These are phyloP conservation scores for Phyllosticta citribraziliensis DNA, from an alignment of 2,329 filamentous ascomycete species.

Conservation along the genomic window DNA sequence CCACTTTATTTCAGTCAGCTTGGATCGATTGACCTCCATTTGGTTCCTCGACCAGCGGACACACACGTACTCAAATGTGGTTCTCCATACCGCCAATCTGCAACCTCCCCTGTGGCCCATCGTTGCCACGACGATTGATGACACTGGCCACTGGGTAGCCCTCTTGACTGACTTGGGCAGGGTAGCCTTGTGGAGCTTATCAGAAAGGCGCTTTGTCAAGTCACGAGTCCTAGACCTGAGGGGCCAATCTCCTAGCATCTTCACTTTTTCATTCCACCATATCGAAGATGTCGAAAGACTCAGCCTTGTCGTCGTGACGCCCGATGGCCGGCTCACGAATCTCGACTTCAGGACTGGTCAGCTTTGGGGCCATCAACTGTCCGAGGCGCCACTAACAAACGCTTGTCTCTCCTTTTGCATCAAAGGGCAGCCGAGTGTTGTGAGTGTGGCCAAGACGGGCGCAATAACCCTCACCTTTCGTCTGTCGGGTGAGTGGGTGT, in stretches of 20 bases:
- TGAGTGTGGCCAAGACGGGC: constrained; percentile 25
- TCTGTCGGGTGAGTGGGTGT: constrained; percentile 18
- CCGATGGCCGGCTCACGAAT: constrained; percentile 55
- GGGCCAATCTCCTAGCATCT: constrained; percentile 50
- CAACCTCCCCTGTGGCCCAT: constrained; percentile 36
- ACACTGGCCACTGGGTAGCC: constrained; percentile 55
- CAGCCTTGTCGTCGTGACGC: constrained; percentile 51
- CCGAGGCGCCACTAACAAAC: constrained; percentile 18
- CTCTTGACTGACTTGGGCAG: constrained; percentile 50
- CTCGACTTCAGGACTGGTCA: constrained; percentile 39
- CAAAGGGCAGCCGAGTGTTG: constrained; percentile 21
- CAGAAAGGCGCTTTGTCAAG: constrained; percentile 47
- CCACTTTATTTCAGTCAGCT: constrained; percentile 56
- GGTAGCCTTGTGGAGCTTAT: constrained; percentile 55
- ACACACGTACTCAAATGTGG: constrained; percentile 20
- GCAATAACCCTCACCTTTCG: constrained; percentile 23
- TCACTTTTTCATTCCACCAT: constrained; percentile 48
- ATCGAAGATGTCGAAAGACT: constrained; percentile 20
- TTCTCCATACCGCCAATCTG: constrained; percentile 23
- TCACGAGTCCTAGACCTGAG: constrained; percentile 45
- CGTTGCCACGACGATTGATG: constrained; percentile 54
- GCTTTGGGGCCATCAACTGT: constrained; percentile 21
- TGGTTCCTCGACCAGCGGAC: constrained; percentile 37
- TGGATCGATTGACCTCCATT: constrained; percentile 59
- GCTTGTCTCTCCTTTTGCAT: constrained; percentile 19